Base-by-base conservation (phyloP, 306 rosid species). In the Calophaca sinica region DNA sequence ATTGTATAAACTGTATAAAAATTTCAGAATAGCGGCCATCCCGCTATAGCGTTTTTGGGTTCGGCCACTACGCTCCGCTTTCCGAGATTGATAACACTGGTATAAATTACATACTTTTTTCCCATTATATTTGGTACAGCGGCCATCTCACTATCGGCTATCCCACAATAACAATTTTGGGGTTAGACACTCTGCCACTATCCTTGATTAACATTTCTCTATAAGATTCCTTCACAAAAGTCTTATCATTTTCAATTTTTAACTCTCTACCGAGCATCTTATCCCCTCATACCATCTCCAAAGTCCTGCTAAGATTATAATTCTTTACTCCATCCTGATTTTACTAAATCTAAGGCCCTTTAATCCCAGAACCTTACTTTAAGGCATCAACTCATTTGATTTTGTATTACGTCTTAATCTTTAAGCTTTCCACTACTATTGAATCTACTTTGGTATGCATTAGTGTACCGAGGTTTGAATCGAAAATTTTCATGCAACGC, bases 401-500 rank as follows among this genome's bases (percentile, higher is more conserved):
- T 13, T 36, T 29, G 29, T 38, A 53, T 10, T 73, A 26, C 58
- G 15, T 32, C 49, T 53, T 7, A 46, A 12, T 29, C 15, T 49
- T 60, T 41, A 15, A 60, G 26, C 61, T 74, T 33, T 61, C 33
- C 6, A 26, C 32, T 44, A 14, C 35, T 42, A 42, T 5, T 53
- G 32, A 10, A 31, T 53, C 9, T 65, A 45, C 15, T 67, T 33
- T 41, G 28, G 49, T 32, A 26, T 36, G 54, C 51, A 57, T 31
- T 14, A 36, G 50, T 4, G 3, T 36, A 14, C 42, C 5, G 5
- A 80, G 31, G 9, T 36, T 62, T 49, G 57, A 62, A 42, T 46
- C 55, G 66, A 60, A 76, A 59, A 32, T 36, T 76, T 84, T 52
- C 48, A 35, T 0, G 3, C 64, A 64, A 58, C 65, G 78, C 46